phyloP scores from a whole-genome alignment of 2,329 filamentous ascomycete genomes.

The Septoria linicola region DNA sequence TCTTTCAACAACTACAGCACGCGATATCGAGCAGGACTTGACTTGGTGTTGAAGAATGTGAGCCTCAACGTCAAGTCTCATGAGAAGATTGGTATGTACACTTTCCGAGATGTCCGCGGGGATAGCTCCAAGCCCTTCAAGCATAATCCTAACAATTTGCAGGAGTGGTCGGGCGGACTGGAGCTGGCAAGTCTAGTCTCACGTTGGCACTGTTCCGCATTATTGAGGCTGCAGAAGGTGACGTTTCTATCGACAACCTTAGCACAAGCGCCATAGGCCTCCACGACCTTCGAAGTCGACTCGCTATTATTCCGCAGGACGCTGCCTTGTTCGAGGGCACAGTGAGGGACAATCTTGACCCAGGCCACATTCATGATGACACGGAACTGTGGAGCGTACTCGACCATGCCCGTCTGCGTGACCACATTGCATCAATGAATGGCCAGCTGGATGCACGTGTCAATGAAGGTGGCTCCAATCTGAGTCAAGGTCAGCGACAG shows the following conservation, averaged over 20 bases:
- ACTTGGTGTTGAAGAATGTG: constrained; percentile 90
- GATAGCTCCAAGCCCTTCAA: neutral
- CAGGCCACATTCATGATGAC: constrained; percentile 91
- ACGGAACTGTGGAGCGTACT: constrained; percentile 82
- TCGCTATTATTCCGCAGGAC: constrained; percentile 97
- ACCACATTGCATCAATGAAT: constrained; percentile 81
- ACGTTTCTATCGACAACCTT: constrained; percentile 84
- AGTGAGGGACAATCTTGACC: constrained; percentile 92
- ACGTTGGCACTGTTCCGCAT: constrained; percentile 93
- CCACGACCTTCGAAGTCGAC: constrained; percentile 78
- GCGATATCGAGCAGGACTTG: constrained; percentile 83
- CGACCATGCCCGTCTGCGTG: constrained; percentile 92
- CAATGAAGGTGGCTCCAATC: constrained; percentile 93
- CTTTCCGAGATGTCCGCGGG: neutral
- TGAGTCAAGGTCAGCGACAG: constrained; percentile 92
- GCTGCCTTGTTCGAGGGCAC: constrained; percentile 93
- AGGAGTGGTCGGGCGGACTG: constrained; percentile 92
- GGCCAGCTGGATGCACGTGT: constrained; percentile 87
- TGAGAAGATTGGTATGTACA: constrained; percentile 77
- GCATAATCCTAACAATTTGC: constrained; percentile 2
- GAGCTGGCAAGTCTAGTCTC: constrained; percentile 91
- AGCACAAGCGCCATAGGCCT: constrained; percentile 90
- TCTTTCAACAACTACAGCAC: constrained; percentile 93
- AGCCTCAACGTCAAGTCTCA: constrained; percentile 89
- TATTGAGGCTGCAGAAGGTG: constrained; percentile 80